Evolutionary conservation across 805 yeast species (phyloP).

Genomic region (Candida vartiovaarae): DNA sequence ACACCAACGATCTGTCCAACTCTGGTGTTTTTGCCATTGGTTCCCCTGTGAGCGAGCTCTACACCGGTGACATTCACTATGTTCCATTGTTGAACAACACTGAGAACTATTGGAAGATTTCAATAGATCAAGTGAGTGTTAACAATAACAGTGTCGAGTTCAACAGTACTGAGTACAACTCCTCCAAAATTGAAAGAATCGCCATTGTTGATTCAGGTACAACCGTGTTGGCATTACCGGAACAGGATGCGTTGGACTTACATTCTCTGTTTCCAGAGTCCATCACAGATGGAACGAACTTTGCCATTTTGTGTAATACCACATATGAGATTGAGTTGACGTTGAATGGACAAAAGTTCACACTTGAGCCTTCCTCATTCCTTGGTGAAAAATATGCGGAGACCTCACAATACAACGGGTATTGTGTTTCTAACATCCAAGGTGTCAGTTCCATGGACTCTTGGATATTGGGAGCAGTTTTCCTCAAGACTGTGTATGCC

Average conservation of each 20-base stretch:
- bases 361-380: conserved; percentile 37
- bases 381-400: conserved; percentile 40
- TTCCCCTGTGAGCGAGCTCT: conserved; percentile 29
- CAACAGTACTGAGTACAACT: conserved; percentile 14
- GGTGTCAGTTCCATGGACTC: conserved; percentile 39
- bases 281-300: conserved; percentile 55
- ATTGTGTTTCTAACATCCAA: conserved; percentile 60
- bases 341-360: conserved; percentile 39
- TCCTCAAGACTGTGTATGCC: conserved; percentile 47
- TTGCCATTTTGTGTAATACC: conserved; percentile 51
- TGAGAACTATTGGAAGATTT: conserved; percentile 46
- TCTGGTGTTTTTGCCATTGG: conserved; percentile 41
- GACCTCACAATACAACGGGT: conserved; percentile 33
- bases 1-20: conserved; percentile 13
- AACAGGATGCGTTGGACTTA: conserved; percentile 43
- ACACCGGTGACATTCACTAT: conserved; percentile 35
- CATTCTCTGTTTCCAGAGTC: conserved; percentile 46
- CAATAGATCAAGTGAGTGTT: conserved; percentile 31
- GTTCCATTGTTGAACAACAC: conserved; percentile 28
- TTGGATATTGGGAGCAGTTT: conserved; percentile 64
- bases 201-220: conserved; percentile 64
- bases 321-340: conserved; percentile 33
- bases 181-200: conserved; percentile 23
- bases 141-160: conserved; percentile 29
- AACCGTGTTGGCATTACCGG: conserved; percentile 50